phyloP scores from a whole-genome alignment of 371 early-diverging fungal species.

The Saksenaea vasiformis region DNA sequence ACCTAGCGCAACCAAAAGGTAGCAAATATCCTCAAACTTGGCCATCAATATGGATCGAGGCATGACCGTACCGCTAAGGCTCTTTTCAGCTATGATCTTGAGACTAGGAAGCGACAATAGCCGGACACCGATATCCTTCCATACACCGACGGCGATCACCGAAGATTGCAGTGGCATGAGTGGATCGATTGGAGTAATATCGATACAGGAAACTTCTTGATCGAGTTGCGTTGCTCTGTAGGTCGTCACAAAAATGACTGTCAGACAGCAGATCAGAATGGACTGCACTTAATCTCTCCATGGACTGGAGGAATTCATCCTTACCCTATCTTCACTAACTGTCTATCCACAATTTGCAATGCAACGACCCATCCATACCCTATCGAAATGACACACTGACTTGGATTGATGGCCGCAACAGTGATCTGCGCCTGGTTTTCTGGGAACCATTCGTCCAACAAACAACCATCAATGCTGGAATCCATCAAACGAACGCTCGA shows the following conservation, averaged over 20 bases:
- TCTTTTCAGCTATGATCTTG: constrained; percentile 48
- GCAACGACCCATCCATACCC: constrained; percentile 62
- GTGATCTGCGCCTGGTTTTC: constrained; percentile 49
- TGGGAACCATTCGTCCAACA: constrained; percentile 62
- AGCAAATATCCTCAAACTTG: constrained; percentile 70
- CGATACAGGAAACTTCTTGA: constrained; percentile 77
- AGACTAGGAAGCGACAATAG: constrained; percentile 65
- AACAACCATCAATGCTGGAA: constrained; percentile 17
- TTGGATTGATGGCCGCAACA: constrained; percentile 61
- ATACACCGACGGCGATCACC: constrained; percentile 75
- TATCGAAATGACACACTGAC: constrained; percentile 68
- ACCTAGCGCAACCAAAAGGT: constrained; percentile 83
- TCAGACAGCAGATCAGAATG: constrained; percentile 1
- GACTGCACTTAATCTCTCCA: neutral
- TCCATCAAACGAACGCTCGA: constrained; percentile 41
- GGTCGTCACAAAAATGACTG: constrained; percentile 6
- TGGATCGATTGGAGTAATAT: constrained; percentile 57
- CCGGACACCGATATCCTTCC: constrained; percentile 71
- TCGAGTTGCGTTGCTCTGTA: constrained; percentile 45
- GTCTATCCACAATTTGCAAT: constrained; percentile 50
- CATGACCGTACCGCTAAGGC: constrained; percentile 60
- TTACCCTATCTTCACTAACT: constrained; percentile 52
- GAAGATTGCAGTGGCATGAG: constrained; percentile 26
- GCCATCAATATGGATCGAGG: constrained; percentile 81
- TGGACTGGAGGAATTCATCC: constrained; percentile 2